Base-by-base conservation (phyloP, 768 basidiomycete species). In the Floccularia luteovirens region DNA sequence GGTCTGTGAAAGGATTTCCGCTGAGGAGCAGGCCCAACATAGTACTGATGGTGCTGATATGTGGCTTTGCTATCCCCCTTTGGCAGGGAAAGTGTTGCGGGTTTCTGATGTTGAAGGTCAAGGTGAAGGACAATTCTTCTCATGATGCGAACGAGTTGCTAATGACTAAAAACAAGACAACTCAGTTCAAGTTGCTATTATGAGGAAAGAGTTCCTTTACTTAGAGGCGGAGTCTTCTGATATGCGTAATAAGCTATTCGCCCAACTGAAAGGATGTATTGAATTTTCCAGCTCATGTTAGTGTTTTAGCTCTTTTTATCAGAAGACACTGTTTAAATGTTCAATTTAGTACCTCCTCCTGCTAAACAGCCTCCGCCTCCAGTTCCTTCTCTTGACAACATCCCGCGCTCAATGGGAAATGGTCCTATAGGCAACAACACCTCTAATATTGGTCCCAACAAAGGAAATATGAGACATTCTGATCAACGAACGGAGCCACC, bases 11-110 rank as follows among this genome's bases (percentile, higher is more conserved):
- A 73, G 79, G 51, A 90, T 94, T 76, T 54, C 73, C 1, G 71
- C 68, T 14, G 72, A 78, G 38, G 87, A 94, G 44, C 70, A 66
- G 41, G 60, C 63, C 27, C 61, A 68, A 20, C 50, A 59, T 43
- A 69, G 64, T 10, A 60, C 66, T 23, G 75, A 77, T 43, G 78
- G 78, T 8, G 72, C 82, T 4, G 90, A 96, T 54, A 85, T 94
- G 82, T 89, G 81, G 79, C 67, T 99, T 33, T 78, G 82, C 48
- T 99, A 96, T 65, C 96, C 96, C 13, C 96, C 96, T 3, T 66
- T 99, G 24, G 84, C 96, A 10, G 94, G 92, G 3, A 97, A 94
- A 56, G 92, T 96, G 51, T 68, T 99, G 39, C 73, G 74, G 43
- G 82, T 88, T 3, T 66, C 66, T 6, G 80, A 80, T 46, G 67